These are phyloP conservation scores for Diplodia sapinea DNA, from an alignment of 2,329 filamentous ascomycete genomes.

Conservation along the genomic window DNA sequence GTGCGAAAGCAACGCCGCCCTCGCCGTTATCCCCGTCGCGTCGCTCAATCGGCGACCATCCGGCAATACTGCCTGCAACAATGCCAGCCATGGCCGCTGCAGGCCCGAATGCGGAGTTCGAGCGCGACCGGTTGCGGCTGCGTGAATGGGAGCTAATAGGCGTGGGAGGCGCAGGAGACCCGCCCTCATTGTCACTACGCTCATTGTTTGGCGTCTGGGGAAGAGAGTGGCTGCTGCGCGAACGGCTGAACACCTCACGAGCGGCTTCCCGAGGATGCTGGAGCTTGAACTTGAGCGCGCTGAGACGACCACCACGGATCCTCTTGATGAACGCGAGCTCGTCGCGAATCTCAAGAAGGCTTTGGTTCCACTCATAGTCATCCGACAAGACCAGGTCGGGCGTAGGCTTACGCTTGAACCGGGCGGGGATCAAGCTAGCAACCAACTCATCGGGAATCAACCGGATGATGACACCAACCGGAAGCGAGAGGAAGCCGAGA, in stretches of 20 bases:
- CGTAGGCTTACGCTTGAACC: conserved; percentile 50
- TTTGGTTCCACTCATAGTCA: conserved; percentile 68
- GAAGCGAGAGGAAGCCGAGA: conserved; percentile 82
- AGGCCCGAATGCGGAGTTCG: conserved; percentile 74
- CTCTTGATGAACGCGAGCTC: conserved; percentile 81
- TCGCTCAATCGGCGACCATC: conserved; percentile 74
- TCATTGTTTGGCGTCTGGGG: conserved; percentile 70
- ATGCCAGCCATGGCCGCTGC: conserved; percentile 84
- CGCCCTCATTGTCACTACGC: conserved; percentile 38
- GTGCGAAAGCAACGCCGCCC: conserved; percentile 50
- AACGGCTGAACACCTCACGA: conserved; percentile 57
- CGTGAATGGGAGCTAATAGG: conserved; percentile 61
- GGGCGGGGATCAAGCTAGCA: conserved; percentile 49
- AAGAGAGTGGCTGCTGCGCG: conserved; percentile 63
- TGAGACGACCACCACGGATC: conserved; percentile 80
- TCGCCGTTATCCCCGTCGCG: conserved; percentile 43
- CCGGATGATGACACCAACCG: conserved; percentile 80
- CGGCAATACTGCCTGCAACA: conserved; percentile 75
- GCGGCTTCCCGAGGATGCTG: conserved; percentile 65
- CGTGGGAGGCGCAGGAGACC: conserved; percentile 54
- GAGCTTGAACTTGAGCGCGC: conserved; percentile 79
- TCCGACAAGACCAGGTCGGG: conserved; percentile 53
- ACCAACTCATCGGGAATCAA: conserved; percentile 77
- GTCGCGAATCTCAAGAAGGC: conserved; percentile 75
- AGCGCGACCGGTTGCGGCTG: conserved; percentile 68